A percentile compares a stretch with the other conserved stretches of the same genome.
These are phyloP conservation scores for Cryphonectria nitschkei DNA, from an alignment of 2,329 filamentous ascomycete genomes.

Conservation along the genomic window DNA sequence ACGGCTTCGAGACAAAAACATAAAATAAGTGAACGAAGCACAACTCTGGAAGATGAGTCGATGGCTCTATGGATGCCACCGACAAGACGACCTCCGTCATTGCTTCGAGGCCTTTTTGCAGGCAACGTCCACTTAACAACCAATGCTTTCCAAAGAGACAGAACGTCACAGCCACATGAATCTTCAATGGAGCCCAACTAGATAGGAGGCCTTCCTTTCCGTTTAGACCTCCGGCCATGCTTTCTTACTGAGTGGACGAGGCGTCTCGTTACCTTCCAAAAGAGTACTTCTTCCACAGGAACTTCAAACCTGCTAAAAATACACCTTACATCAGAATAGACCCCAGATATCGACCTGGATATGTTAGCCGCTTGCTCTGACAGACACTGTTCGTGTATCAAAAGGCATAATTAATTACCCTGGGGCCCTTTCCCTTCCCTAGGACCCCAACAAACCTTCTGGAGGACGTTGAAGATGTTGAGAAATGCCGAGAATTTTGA, in stretches of 20 bases:
- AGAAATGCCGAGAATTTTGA: not conserved
- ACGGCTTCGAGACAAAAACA: too few relatives aligned
- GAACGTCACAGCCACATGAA: not conserved
- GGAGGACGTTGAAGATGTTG: not conserved
- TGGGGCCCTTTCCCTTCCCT: not conserved
- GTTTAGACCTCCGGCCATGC: not conserved
- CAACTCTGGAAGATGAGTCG: not conserved
- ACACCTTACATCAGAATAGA: not conserved
- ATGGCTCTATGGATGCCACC: not conserved
- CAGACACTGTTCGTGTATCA: not conserved
- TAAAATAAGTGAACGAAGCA: not conserved
- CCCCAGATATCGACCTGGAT: not conserved
- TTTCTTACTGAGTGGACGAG: not conserved
- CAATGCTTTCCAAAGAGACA: not conserved
- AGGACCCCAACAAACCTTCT: not conserved
- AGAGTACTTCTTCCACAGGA: not conserved
- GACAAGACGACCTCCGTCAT: not conserved
- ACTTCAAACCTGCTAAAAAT: not conserved
- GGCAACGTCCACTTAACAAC: not conserved
- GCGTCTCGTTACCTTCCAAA: not conserved
- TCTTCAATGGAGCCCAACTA: not conserved
- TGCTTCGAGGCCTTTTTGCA: not conserved
- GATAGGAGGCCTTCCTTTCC: not conserved
- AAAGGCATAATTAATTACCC: not conserved
- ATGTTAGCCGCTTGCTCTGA: not conserved